A percentile compares a stretch with the other conserved stretches of the same genome.
Conservation (phyloP, 257 asterid genomes). For the Capsicum chinense region DNA sequence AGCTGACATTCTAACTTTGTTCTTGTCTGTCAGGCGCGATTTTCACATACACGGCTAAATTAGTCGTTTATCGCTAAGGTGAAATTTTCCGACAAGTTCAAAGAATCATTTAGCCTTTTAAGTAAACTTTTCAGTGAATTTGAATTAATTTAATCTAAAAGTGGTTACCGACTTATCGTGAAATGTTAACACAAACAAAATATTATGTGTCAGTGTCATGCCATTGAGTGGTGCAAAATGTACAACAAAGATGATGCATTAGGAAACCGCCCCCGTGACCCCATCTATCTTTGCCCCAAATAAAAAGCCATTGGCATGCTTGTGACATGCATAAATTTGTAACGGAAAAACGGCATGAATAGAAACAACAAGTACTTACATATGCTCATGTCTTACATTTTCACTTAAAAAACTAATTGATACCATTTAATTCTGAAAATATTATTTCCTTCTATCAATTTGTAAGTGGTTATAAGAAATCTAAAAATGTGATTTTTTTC, state of each 20-base stretch:
- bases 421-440: too few relatives aligned
- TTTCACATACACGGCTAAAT: too few relatives aligned
- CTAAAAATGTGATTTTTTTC: too few relatives aligned
- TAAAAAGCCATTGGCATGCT: constrained; percentile 18
- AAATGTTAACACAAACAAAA: not conserved
- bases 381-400: not conserved
- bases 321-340: not conserved
- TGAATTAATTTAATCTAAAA: too few relatives aligned
- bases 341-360: not conserved
- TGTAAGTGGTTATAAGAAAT: too few relatives aligned
- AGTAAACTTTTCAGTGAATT: too few relatives aligned
- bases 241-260: not conserved
- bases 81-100: too few relatives aligned
- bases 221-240: not conserved
- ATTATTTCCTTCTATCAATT: too few relatives aligned
- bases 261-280: constrained; percentile 4
- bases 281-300: not conserved
- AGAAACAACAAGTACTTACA: not conserved
- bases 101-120: too few relatives aligned
- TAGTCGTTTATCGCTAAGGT: too few relatives aligned
- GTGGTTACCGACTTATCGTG: too few relatives aligned
- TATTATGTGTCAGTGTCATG: not conserved
- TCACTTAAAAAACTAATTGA: too few relatives aligned
- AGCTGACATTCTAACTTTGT: not conserved
- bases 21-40: not conserved